Evolutionary conservation across 1,139 yeast species (phyloP), one percentile per base, ranked within the genome.

Genomic region (Saccharomyces hybrid): DNA sequence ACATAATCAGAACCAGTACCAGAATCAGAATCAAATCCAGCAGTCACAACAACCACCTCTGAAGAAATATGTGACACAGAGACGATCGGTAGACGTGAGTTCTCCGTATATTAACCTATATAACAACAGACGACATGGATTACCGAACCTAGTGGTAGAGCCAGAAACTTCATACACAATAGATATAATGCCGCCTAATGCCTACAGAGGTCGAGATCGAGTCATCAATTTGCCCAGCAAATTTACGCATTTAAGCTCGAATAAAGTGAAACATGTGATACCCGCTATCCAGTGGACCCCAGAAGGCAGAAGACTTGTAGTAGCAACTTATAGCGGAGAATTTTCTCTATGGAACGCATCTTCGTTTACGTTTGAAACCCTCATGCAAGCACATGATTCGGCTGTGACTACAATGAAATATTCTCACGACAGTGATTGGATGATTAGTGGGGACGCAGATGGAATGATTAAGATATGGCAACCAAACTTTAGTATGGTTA

Each of bases 321-420:
- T 95, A 6, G 96, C 96, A 0, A 83, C 95, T 16, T 90, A 88
- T 72, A 83, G 90, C 58, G 99, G 99, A 34, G 99, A 93, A 68
- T 91, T 93, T 71, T 91, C 99, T 5, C 76, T 93, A 47, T 93
- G 99, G 99, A 91, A 91, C 70, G 98, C 98, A 13, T 81, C 88
- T 79, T 86, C 96, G 5, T 93, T 93, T 74, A 90, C 89, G 68
- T 91, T 93, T 68, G 99, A 93, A 70, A 88, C 97, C 52, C 90
- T 95, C 62, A 93, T 91, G 95, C 99, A 93, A 74, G 98, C 99
- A 0, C 99, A 95, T 72, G 99, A 95, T 69, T 79, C 86, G 58
- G 91, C 97, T 0, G 86, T 93, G 34, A 78, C 93, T 31, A 78
- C 95, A 0, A 75, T 89, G 67, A 80, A 82, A 59, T 95, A 91